Base-by-base conservation (phyloP, 2,329 filamentous ascomycete species). In the Xylaria sp. region DNA sequence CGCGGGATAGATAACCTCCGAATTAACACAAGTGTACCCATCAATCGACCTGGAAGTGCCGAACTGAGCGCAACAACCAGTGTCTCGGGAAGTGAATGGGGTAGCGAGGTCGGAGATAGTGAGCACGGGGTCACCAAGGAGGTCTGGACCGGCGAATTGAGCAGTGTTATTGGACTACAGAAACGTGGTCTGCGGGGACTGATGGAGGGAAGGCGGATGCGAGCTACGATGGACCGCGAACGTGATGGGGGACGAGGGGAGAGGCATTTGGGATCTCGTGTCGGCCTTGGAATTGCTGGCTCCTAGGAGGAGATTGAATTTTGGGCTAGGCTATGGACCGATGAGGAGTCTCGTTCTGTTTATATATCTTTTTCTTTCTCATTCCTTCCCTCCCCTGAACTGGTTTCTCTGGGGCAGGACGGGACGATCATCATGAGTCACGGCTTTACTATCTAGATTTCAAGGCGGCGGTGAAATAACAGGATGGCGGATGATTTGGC, bases 131-230 rank as follows among this genome's bases (percentile, higher is more conserved):
- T 71, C 2, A 80, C 85, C 15, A 82, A 88, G 15, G 92, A 94
- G 73, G 84, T 95, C 0, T 99, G 96, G 95, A 84, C 87, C 76
- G 90, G 91, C 67, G 89, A 97, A 82, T 80, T 95, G 41, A 94
- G 92, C 82, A 93, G 93, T 58, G 95, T 98, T 2, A 97, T 99
- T 74, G 96, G 96, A 0, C 79, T 99, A 72, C 96, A 99, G 84
- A 99, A 99, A 84, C 87, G 96, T 63, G 96, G 96, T 0, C 80
- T 99, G 43, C 86, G 95, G 68, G 96, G 96, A 0, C 80, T 99
- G 73, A 98, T 99, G 96, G 96, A 98, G 80, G 95, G 95, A 3
- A 85, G 95, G 54, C 86, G 95, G 69, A 90, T 98, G 84, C 75
- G 78, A 56, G 79, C 77, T 3, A 79, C 76, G n/a, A 75, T 78